Base-by-base conservation (phyloP, 2,329 filamentous ascomycete genomes). In the Fusarium fracticaudum region DNA sequence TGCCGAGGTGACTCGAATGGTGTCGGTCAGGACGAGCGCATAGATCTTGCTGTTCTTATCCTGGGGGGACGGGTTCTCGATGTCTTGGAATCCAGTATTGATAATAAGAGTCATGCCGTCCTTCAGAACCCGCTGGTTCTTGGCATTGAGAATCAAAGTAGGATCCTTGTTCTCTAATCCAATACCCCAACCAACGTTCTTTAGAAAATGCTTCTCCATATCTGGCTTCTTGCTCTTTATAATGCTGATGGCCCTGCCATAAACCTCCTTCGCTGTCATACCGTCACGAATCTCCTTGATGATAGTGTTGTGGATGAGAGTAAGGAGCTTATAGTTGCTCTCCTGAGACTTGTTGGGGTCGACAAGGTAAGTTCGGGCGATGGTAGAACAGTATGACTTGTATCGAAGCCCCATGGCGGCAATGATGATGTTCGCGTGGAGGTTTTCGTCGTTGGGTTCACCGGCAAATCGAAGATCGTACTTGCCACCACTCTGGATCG, bases 331-430 rank as follows among this genome's bases (percentile, higher is more conserved):
- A 87, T 99, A 99, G 80, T 95, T 96, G 81, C 89, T 92, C 84
- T 98, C 96, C 81, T 99, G 96, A 1, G 93, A 91, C 83, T 98
- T 98, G 85, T 96, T 98, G 22, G 97, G 97, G 78, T 98, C 97
- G 53, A 99, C 96, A 70, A 99, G 88, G 82, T 98, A 99, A 13
- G 97, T 98, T 74, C 96, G 92, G 18, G 93, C 95, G 76, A 99
- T 94, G 69, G 95, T 90, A 6, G 95, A 97, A 81, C 94, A 95
- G 83, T 99, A 99, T 3, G 95, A 97, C 84, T 96, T 96, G 85
- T 99, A 99, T 74, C 96, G 91, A 71, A 99, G 88, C 60, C 96
- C 96, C 83, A 99, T 91, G 3, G 94, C 94, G 12, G 95, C 94
- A 76, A 99, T 91, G 78, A 99, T 99, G 77, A 98, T 94, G 44